Evolutionary conservation across 192 early-diverging fungal species (phyloP), one percentile per base, ranked within the genome.

Genomic region (Coemansia sp.): DNA sequence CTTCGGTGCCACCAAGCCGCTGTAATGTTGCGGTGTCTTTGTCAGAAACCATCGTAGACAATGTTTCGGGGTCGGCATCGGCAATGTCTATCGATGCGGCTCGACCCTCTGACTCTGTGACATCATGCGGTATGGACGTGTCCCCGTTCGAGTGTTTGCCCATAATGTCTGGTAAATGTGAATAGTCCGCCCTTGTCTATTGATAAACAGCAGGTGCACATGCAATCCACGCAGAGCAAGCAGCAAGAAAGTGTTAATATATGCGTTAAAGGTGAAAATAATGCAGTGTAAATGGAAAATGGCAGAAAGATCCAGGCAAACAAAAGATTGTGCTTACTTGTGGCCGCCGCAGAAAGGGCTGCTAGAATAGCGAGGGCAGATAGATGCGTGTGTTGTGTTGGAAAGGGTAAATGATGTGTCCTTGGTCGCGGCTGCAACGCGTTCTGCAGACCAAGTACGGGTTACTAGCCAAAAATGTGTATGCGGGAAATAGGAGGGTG

Each of bases 31-130:
- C 58, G 14, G 65, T 11, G 42, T 74, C 72, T 26, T 80, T 80
- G 65, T 80, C 77, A 20, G 58, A 66, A 4, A 80, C 70, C 70
- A 80, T 71, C 19, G 22, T 49, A 21, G 77, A 52, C n/a, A 80
- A 57, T 57, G 47, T 31, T 5, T 70, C 68, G 3, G 68, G 59
- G 31, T 64, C 63, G 11, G 34, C 52, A 54, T 40, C 37, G 17
- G 52, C 51, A 17, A 56, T 56, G 23, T 22, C 46, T 26, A 40
- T 57, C 26, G 40, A 61, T 11, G 51, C 59, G 2, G 10, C 23
- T 7, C 55, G 44, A 12, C 34, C 22, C 2, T 54, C 61, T 14
- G 15, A 31, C 25, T 22, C 28, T 10, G 26, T 60, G 47, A 17
- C 10, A 34, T 36, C 28, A 9, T 23, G 17, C 46, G 46, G 3